Evolutionary conservation across 805 yeast genomes (phyloP).

Genomic region (Kluyveromyces lactis): DNA sequence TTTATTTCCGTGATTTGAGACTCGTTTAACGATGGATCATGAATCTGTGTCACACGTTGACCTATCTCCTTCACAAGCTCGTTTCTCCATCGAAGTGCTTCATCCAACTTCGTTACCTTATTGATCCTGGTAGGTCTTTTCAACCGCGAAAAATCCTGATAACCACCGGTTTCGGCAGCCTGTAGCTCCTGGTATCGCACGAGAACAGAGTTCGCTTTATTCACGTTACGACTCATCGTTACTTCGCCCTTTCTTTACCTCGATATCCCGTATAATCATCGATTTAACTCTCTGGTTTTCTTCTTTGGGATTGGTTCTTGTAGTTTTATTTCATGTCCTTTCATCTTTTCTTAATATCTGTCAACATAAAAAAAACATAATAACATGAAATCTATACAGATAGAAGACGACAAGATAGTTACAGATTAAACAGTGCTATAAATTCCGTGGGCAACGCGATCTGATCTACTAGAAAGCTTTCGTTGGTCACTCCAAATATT

Average conservation of each 20-base stretch:
- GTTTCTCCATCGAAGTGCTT: constrained; percentile 64
- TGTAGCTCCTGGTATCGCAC: constrained; percentile 56
- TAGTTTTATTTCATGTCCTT: too few species aligned
- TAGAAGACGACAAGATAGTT: too few species aligned
- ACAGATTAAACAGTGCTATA: too few species aligned
- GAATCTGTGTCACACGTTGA: constrained; percentile 49
- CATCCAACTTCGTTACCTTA: constrained; percentile 44
- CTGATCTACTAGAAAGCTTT: too few species aligned
- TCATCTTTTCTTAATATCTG: too few species aligned
- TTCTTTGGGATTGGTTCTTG: too few species aligned
- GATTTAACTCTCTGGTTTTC: too few species aligned
- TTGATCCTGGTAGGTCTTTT: constrained; percentile 55
- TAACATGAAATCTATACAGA: too few species aligned
- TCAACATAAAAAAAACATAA: too few species aligned
- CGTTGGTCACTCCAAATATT: too few species aligned
- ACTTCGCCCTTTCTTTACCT: not conserved
- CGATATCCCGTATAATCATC: not conserved
- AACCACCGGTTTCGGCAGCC: constrained; percentile 46
- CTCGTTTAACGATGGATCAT: constrained; percentile 53
- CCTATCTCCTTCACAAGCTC: constrained; percentile 59
- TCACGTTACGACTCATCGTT: constrained; percentile 72
- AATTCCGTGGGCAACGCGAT: too few species aligned
- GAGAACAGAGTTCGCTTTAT: constrained; percentile 65
- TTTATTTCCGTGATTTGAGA: constrained; percentile 62
- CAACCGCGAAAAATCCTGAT: constrained; percentile 45